These are phyloP conservation scores for Mytilinidion resinicola DNA, from an alignment of 495 filamentous ascomycete genomes.

Conservation along the genomic window DNA sequence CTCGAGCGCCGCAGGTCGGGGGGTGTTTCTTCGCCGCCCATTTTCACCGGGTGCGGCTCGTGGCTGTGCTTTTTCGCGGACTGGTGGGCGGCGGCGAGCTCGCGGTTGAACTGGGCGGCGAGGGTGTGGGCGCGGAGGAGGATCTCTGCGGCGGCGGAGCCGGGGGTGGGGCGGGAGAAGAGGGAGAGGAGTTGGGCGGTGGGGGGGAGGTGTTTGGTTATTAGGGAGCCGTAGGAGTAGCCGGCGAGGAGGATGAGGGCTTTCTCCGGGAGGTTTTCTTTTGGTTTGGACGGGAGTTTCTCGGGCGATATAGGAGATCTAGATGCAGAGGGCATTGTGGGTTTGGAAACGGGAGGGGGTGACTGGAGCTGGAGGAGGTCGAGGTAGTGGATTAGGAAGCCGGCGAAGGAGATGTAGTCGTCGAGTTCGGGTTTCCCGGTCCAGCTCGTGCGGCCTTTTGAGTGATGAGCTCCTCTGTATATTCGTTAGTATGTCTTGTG, in stretches of 20 bases:
- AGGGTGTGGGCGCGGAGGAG: conserved; percentile 58
- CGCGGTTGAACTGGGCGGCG: conserved; percentile 47
- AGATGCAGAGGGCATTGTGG: conserved; percentile 7
- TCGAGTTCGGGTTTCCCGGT: conserved; percentile 68
- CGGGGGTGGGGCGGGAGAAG: conserved; percentile 48
- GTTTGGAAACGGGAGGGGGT: not conserved
- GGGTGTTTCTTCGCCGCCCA: conserved; percentile 37
- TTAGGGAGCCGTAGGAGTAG: conserved; percentile 87
- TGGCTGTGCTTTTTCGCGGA: conserved; percentile 24
- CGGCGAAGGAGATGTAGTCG: conserved; percentile 76
- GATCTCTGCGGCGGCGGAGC: conserved; percentile 57
- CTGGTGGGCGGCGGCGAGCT: conserved; percentile 22
- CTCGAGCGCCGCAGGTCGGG: conserved; percentile 24
- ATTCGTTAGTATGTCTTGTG: not conserved
- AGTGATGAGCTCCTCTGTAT: conserved; percentile 67
- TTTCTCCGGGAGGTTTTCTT: no score
- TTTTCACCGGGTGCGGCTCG: conserved; percentile 8
- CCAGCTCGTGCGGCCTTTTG: conserved; percentile 77
- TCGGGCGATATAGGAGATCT: conserved; percentile 3
- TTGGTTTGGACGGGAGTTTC: no score
- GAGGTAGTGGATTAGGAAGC: conserved; percentile 69
- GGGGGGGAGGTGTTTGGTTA: conserved; percentile 64
- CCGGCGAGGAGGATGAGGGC: conserved; percentile 56
- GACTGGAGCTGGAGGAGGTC: conserved; percentile 33
- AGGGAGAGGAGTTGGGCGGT: conserved; percentile 50